Conservation (phyloP, 306 rosid genomes). For the Medicago lupulina region DNA sequence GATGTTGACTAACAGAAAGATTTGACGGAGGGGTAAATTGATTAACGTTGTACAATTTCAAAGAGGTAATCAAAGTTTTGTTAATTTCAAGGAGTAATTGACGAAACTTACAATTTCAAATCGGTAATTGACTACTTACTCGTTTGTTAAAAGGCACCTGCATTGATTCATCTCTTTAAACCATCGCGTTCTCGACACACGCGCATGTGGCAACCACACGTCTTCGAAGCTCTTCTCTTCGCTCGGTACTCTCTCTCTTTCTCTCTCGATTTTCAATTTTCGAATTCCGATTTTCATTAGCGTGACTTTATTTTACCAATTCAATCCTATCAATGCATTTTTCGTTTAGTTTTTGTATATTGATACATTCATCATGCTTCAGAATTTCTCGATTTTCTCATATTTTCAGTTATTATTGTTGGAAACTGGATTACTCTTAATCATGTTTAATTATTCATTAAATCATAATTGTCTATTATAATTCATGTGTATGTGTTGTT, state of each 20-base stretch:
- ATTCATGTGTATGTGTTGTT: neutral
- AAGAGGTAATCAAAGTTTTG: too few relatives aligned
- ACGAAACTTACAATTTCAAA: too few relatives aligned
- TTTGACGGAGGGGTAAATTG: too few relatives aligned
- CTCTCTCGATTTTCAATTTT: constrained; percentile 18
- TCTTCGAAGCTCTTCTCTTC: constrained; percentile 44
- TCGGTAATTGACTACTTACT: too few relatives aligned
- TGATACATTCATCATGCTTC: neutral
- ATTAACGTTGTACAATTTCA: too few relatives aligned
- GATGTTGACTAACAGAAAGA: too few relatives aligned
- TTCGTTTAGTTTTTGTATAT: constrained; percentile 39
- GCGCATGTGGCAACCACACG: constrained; percentile 66
- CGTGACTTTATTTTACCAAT: neutral
- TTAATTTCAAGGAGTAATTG: too few relatives aligned
- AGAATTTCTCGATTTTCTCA: neutral
- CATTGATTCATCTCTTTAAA: neutral
- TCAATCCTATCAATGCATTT: constrained; percentile 4
- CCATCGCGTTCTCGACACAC: constrained; percentile 11
- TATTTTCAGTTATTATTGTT: neutral
- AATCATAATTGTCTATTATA: neutral
- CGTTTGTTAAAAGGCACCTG: neutral
- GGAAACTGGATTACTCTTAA: neutral
- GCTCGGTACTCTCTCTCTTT: constrained; percentile 21
- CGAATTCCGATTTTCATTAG: constrained; percentile 12
- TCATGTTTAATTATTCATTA: constrained; percentile 5